phyloP scores from a whole-genome alignment of 768 basidiomycete genomes.

The Macrolepiota fuliginosa region DNA sequence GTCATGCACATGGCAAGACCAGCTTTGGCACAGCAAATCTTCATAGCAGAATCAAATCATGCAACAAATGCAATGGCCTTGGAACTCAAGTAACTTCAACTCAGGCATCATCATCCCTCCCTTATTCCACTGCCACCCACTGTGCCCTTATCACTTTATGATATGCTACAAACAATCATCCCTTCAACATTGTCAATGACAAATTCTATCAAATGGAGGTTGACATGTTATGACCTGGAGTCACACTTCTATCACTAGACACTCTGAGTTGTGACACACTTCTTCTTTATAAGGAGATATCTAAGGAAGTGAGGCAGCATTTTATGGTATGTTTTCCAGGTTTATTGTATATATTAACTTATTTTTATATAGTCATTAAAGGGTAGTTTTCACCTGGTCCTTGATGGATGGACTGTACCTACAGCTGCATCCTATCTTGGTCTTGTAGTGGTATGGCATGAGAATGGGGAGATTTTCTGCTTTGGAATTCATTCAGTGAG shows the following conservation, averaged over 20 bases:
- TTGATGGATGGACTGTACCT: slow-evolving; percentile 35
- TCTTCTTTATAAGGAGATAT: slow-evolving; percentile 18
- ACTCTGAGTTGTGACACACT: slow-evolving; percentile 24
- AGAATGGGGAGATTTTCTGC: slow-evolving; percentile 23
- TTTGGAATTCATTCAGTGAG: slow-evolving; percentile 32
- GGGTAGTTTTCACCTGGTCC: slow-evolving; percentile 22
- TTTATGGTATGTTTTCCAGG: slow-evolving; percentile 17
- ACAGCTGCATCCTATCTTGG: slow-evolving; percentile 27
- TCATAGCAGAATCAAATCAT: too few species aligned
- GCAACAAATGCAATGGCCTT: too few species aligned
- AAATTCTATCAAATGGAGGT: slow-evolving; percentile 25
- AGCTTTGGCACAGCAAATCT: too few species aligned
- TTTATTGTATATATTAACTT: background rate
- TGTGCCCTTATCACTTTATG: too few species aligned
- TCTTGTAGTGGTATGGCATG: slow-evolving; percentile 27
- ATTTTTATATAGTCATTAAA: slow-evolving; percentile 4
- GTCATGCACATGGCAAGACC: too few species aligned
- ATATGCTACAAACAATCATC: slow-evolving; percentile 18
- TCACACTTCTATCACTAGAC: slow-evolving; percentile 19
- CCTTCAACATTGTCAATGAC: slow-evolving; percentile 28
- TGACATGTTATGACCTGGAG: slow-evolving; percentile 28
- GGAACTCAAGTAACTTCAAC: too few species aligned
- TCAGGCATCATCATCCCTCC: too few species aligned
- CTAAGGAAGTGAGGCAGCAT: slow-evolving; percentile 17
- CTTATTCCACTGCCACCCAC: too few species aligned